These are phyloP conservation scores for Boletus smithii DNA, from an alignment of 1,284 basidiomycete genomes.

Conservation along the genomic window DNA sequence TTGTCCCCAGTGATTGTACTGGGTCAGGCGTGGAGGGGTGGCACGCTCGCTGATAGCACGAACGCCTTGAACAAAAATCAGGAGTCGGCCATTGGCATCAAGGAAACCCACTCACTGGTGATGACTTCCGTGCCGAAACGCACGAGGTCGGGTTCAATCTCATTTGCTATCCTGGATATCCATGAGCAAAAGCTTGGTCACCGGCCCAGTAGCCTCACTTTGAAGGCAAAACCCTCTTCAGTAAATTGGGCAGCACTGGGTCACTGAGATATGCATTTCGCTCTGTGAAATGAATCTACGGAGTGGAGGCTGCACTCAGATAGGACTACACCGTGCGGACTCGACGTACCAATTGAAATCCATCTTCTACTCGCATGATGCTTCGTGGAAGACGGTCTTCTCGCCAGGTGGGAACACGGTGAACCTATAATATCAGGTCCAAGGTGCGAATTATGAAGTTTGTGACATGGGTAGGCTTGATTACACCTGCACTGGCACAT, in stretches of 20 bases:
- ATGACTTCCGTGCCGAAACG: conserved; percentile 54
- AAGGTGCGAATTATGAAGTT: conserved; percentile 7
- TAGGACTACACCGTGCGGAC: not conserved
- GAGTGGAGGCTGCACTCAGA: not conserved
- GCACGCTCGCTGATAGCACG: conserved; percentile 45
- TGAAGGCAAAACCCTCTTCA: conserved; percentile 53
- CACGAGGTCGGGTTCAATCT: conserved; percentile 52
- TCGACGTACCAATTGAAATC: conserved; percentile 55
- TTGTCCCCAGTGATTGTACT: conserved; percentile 69
- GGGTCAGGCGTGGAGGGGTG: conserved; percentile 49
- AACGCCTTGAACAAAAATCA: conserved; percentile 38
- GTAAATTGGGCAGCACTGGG: conserved; percentile 52
- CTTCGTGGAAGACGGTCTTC: not conserved
- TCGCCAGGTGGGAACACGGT: conserved; percentile 6
- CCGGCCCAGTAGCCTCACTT: conserved; percentile 31
- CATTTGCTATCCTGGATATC: conserved; percentile 31
- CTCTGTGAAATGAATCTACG: conserved; percentile 41
- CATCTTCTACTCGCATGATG: conserved; percentile 60
- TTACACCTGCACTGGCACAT: too few species aligned
- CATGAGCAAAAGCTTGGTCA: not conserved
- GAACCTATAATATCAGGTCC: not conserved
- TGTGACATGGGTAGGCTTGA: not conserved
- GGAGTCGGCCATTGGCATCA: not conserved
- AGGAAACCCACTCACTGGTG: conserved; percentile 40
- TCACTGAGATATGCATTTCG: conserved; percentile 61